Base-by-base conservation (phyloP, 2,329 filamentous ascomycete genomes). In the Lachnellula hyalina region DNA sequence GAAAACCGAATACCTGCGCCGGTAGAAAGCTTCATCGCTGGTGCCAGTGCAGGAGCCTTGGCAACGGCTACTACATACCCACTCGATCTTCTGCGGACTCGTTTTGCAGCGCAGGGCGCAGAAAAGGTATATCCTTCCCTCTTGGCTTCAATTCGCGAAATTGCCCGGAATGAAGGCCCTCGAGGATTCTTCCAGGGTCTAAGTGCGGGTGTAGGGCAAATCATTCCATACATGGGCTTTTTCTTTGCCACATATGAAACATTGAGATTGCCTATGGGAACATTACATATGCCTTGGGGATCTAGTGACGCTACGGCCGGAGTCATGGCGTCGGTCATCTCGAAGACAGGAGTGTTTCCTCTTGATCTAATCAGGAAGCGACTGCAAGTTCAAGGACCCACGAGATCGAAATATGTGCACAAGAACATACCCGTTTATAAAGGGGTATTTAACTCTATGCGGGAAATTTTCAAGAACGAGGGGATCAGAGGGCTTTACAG, bases 191-290 rank as follows among this genome's bases (percentile, higher is more conserved):
- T 96, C 72, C 88, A 90, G 48, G 94, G 94, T 3, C 76, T 96
- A 35, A 81, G 81, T 1, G 92, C 93, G 1, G 90, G 87, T 0
- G 76, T 97, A 21, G 86, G 79, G 25, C 92, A 96, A 74, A 94
- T 97, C 48, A 83, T 96, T 9, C 94, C 94, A 2, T 96, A 93
- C 70, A 99, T 99, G 94, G 94, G 94, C 14, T 78, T 96, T 2
- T 97, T 99, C 75, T 99, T 99, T 73, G 82, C 89, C 35, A 81
- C 84, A 41, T 99, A 97, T 74, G 94, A 99, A 72, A 77, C 80
- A 9, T 74, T 96, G 49, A 79, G 89, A 5, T 69, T 82, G 6
- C 81, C 79, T 0, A 71, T 93, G 46, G 75, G 76, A 6, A 67
- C 68, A 5, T 64, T 84, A 17, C 70, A 80, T 9, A 69, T 89